Conservation (phyloP, 768 basidiomycete genomes). For the Russula olivacea region DNA sequence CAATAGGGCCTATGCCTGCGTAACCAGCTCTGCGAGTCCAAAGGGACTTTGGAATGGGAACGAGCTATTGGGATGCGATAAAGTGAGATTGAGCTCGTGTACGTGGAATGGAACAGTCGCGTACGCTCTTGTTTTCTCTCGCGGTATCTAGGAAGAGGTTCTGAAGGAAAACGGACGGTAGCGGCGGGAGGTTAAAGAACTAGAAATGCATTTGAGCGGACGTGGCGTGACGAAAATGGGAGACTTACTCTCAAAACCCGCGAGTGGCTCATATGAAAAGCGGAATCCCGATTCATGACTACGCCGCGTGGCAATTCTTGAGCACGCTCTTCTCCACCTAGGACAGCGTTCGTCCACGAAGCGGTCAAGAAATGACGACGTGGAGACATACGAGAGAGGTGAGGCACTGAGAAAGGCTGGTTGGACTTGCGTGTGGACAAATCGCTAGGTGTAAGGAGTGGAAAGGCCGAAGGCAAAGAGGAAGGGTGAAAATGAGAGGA, state of each 20-base stretch:
- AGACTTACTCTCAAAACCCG: conserved; percentile 17
- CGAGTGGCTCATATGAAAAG: conserved; percentile 7
- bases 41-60: conserved; percentile 38
- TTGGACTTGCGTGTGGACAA: not conserved
- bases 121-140: conserved; percentile 2
- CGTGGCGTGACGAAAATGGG: not conserved
- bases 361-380: not conserved
- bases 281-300: conserved; percentile 10
- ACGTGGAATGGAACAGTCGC: not conserved
- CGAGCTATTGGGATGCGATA: not conserved
- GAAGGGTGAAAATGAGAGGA: not conserved
- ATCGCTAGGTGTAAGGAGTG: not conserved
- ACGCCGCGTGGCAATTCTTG: not conserved
- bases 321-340: not conserved
- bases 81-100: not conserved
- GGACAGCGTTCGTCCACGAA: not conserved
- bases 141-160: conserved; percentile 37
- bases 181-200: conserved; percentile 39
- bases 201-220: conserved; percentile 22
- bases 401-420: not conserved
- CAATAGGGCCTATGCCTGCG: conserved; percentile 25
- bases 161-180: conserved; percentile 36
- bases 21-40: conserved; percentile 39
- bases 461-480: not conserved
- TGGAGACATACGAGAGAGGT: not conserved